Conservation (phyloP, 306 rosid genomes). For the Cicer arietinum region DNA sequence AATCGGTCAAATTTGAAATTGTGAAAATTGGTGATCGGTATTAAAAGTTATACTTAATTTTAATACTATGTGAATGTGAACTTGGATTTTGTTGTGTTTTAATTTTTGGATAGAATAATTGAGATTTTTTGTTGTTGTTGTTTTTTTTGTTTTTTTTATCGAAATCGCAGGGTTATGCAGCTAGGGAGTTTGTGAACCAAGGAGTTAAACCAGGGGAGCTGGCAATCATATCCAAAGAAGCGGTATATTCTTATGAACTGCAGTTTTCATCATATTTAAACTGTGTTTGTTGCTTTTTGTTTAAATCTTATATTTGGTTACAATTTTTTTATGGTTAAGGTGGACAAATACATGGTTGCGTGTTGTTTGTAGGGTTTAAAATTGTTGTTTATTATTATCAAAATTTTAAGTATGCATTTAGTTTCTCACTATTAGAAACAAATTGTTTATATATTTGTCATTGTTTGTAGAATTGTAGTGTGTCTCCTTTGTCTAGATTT, state of each 20-base stretch:
- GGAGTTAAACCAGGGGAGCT: constrained; percentile 89
- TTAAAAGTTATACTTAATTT: not conserved
- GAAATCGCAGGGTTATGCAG: constrained; percentile 86
- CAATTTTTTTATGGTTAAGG: not conserved
- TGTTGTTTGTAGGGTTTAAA: not conserved
- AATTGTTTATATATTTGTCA: not conserved
- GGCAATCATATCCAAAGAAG: constrained; percentile 90
- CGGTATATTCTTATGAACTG: constrained; percentile 55
- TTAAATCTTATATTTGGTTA: constrained; percentile 1
- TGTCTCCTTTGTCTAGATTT: not conserved
- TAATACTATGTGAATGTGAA: not conserved
- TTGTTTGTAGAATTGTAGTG: not conserved
- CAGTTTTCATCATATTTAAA: constrained; percentile 16
- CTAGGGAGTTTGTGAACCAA: constrained; percentile 84
- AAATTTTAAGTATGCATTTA: not conserved
- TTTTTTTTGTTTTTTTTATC: no score
- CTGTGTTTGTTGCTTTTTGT: not conserved
- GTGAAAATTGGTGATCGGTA: not conserved
- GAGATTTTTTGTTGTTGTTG: not conserved
- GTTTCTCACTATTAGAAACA: not conserved
- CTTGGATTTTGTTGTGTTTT: not conserved
- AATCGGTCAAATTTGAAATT: constrained; percentile 5
- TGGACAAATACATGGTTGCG: constrained; percentile 1
- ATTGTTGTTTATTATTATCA: not conserved
- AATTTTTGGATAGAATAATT: constrained; percentile 6